Base-by-base conservation (phyloP, 768 basidiomycete genomes). In the Melanogaster broomeanus region DNA sequence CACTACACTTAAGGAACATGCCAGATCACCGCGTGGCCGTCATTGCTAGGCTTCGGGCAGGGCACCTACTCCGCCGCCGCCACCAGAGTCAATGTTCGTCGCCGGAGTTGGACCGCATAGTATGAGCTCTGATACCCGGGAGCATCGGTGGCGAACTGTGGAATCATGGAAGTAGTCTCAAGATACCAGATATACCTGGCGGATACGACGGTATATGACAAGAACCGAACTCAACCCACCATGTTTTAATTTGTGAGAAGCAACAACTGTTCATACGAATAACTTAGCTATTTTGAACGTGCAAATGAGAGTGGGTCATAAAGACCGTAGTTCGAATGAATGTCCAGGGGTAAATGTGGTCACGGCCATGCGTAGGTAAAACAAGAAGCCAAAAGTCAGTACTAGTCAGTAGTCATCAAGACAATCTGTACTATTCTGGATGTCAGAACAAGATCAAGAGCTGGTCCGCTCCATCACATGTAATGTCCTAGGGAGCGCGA, bases 21-120 rank as follows among this genome's bases (percentile, higher is more conserved):
- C 18, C 57, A 84, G 82, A 70, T 41, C 79, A 75, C 48, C 83
- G 82, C 12, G 65, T 83, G 24, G 70, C 71, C 25, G 77, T 84
- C 46, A 72, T 86, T 48, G 66, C 76, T 19, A 75, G 80, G 35
- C 74, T 85, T 58, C 74, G 78, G 22, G 79, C 51, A 74, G 72
- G 58, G 71, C 76, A 35, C 76, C 77, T 19, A 78, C 80, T 7
- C 80, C 81, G 15, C 75, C 73, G 30, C 69, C 81, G 15, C 75
- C 73, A 27, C 69, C 69, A 30, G 63, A 71, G 44, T 48, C 33
- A 44, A 22, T 50, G 27, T 53, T 28, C 19, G 12, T 39, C 6
- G 53, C 48, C 18, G 18, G 39, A 30, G 33, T 30, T 24, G 21
- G n/a, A n/a, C n/a, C 43, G 33, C 45, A 45, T 42, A 30, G 39